Evolutionary conservation across 148 eudicot species (phyloP).

Genomic region (Heliosperma pusillum): DNA sequence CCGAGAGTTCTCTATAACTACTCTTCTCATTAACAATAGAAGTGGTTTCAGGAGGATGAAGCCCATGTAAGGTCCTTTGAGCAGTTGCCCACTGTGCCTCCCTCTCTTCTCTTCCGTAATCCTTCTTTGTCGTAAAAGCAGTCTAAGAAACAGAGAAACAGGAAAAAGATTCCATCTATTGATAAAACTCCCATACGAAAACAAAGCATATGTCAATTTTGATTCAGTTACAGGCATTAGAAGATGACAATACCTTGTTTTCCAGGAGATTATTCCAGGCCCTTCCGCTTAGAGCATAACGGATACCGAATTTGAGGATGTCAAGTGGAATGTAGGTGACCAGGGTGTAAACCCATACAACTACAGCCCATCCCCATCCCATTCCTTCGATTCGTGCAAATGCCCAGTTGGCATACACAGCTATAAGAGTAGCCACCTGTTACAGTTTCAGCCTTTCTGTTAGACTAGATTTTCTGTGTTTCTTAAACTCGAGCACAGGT

Average conservation of each 20-base stretch:
- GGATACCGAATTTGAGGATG: constrained; percentile 48
- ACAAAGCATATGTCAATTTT: background rate
- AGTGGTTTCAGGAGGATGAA: constrained; percentile 49
- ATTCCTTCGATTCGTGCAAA: constrained; percentile 53
- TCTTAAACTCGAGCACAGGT: background rate
- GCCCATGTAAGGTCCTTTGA: constrained; percentile 61
- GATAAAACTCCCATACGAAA: background rate
- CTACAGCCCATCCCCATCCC: constrained; percentile 78
- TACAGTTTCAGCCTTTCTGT: background rate
- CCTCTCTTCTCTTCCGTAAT: constrained; percentile 64
- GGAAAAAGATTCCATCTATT: background rate
- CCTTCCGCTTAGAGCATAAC: constrained; percentile 54
- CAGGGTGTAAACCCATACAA: constrained; percentile 58
- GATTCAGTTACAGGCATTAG: background rate
- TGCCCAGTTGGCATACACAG: constrained; percentile 53
- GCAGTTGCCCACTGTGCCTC: constrained; percentile 76
- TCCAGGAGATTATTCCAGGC: constrained; percentile 59
- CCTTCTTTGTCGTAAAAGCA: constrained; percentile 65
- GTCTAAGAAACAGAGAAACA: constrained; percentile 32
- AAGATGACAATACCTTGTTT: constrained; percentile 37
- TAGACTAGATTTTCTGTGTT: background rate
- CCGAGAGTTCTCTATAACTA: constrained; percentile 50
- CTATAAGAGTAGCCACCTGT: constrained; percentile 61
- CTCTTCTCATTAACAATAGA: constrained; percentile 33
- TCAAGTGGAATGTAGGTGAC: constrained; percentile 61